Conservation (phyloP, 768 basidiomycete species). For the Cubamyces sp. region DNA sequence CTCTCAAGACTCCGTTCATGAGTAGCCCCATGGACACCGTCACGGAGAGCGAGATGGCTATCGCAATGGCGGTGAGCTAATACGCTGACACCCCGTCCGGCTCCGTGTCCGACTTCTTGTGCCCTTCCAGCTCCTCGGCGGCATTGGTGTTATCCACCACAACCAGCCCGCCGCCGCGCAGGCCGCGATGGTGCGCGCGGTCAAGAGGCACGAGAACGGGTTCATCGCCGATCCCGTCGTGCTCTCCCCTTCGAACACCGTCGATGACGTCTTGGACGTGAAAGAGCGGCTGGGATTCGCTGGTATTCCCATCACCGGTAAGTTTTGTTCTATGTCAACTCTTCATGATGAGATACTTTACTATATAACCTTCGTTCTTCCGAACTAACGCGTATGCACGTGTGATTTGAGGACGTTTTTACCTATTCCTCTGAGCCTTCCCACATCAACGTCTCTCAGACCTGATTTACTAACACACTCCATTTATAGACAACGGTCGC, state of each 20-base stretch:
- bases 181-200: constrained; percentile 96
- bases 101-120: constrained; percentile 28
- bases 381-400: constrained; percentile 67
- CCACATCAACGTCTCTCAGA: constrained; percentile 14
- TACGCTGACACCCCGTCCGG: constrained; percentile 7
- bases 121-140: constrained; percentile 78
- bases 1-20: constrained; percentile 93
- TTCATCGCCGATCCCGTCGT: constrained; percentile 97
- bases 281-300: constrained; percentile 92
- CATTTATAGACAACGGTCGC: constrained; percentile 71
- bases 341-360: constrained; percentile 14
- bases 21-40: constrained; percentile 99
- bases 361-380: constrained; percentile 88
- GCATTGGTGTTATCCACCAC: constrained; percentile 98
- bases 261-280: constrained; percentile 91
- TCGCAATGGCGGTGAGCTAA: constrained; percentile 81
- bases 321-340: constrained; percentile 39
- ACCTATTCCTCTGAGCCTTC: constrained; percentile 39
- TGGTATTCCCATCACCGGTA: constrained; percentile 97
- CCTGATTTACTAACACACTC: not conserved
- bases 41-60: constrained; percentile 93
- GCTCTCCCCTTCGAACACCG: constrained; percentile 72
- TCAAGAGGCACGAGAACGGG: constrained; percentile 98
- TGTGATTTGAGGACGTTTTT: constrained; percentile 72
- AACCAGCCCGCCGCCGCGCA: constrained; percentile 85